Evolutionary conservation across 164 flowering plant genomes (phyloP).

Genomic region (Akebia trifoliata): DNA sequence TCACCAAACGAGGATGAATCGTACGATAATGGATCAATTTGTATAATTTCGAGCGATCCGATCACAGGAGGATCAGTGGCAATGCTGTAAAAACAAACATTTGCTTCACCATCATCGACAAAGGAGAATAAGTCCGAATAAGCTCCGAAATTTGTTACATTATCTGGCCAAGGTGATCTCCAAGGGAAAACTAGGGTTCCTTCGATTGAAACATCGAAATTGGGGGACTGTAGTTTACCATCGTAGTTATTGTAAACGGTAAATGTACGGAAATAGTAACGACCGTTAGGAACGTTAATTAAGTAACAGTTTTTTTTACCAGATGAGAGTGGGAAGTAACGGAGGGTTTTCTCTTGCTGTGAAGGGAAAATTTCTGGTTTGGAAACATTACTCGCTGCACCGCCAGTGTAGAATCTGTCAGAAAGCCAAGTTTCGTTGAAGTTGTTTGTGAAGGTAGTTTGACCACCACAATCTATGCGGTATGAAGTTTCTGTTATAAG

Average conservation of each 20-base stretch:
- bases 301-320: constrained; percentile 91
- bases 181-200: constrained; percentile 80
- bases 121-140: constrained; percentile 80
- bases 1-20: constrained; percentile 30
- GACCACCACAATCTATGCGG: constrained; percentile 75
- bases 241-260: constrained; percentile 89
- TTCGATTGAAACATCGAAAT: constrained; percentile 74
- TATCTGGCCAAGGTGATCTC: constrained; percentile 80
- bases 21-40: constrained; percentile 61
- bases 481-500: constrained; percentile 31
- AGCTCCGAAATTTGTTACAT: constrained; percentile 53
- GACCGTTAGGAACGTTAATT: constrained; percentile 47
- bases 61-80: constrained; percentile 90
- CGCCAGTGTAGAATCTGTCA: constrained; percentile 74
- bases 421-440: constrained; percentile 68
- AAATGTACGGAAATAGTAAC: constrained; percentile 73
- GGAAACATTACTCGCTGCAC: constrained; percentile 59
- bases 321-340: constrained; percentile 72
- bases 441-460: constrained; percentile 45
- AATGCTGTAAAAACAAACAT: constrained; percentile 77
- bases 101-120: constrained; percentile 46
- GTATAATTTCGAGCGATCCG: constrained; percentile 57
- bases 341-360: constrained; percentile 65
- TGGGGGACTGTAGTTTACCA: constrained; percentile 69
- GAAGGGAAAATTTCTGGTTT: constrained; percentile 63